These are phyloP conservation scores for Hymenoscyphus linearis DNA, from an alignment of 2,329 filamentous ascomycete genomes.

Conservation along the genomic window DNA sequence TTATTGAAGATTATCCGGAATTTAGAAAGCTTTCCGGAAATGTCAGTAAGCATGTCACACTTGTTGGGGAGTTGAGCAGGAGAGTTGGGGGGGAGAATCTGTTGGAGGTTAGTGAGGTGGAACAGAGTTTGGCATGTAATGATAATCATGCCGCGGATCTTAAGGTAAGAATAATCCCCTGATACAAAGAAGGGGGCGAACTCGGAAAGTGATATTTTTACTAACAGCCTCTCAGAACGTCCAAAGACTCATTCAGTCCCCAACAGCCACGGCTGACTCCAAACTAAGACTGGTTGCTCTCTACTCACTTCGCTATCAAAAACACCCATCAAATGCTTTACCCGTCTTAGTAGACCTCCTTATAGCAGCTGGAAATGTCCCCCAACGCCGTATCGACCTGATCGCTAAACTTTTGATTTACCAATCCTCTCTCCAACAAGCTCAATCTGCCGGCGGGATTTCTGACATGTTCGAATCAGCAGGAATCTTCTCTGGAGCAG, in stretches of 20 bases:
- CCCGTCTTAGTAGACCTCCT: conserved; percentile 84
- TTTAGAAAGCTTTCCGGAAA: conserved; percentile 96
- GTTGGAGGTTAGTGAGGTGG: conserved; percentile 93
- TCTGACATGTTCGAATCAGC: conserved; percentile 88
- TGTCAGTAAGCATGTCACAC: conserved; percentile 95
- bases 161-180: conserved; percentile 52
- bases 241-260: conserved; percentile 79
- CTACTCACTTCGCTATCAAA: conserved; percentile 91
- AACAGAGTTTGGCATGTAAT: conserved; percentile 94
- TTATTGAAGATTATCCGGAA: conserved; percentile 97
- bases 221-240: conserved; percentile 54
- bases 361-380: conserved; percentile 74
- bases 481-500: conserved; percentile 84
- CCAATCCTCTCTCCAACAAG: conserved; percentile 78
- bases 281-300: conserved; percentile 88
- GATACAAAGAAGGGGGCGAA: not conserved
- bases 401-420: conserved; percentile 81
- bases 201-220: conserved; percentile 4
- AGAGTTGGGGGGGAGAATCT: conserved; percentile 80
- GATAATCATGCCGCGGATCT: conserved; percentile 89
- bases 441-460: conserved; percentile 70
- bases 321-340: conserved; percentile 76
- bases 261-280: conserved; percentile 69
- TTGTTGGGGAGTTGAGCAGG: conserved; percentile 89
- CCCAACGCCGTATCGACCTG: conserved; percentile 68